These are phyloP conservation scores for Leishmania gerbilli DNA, from an alignment of 208 protist genomes.

Conservation along the genomic window DNA sequence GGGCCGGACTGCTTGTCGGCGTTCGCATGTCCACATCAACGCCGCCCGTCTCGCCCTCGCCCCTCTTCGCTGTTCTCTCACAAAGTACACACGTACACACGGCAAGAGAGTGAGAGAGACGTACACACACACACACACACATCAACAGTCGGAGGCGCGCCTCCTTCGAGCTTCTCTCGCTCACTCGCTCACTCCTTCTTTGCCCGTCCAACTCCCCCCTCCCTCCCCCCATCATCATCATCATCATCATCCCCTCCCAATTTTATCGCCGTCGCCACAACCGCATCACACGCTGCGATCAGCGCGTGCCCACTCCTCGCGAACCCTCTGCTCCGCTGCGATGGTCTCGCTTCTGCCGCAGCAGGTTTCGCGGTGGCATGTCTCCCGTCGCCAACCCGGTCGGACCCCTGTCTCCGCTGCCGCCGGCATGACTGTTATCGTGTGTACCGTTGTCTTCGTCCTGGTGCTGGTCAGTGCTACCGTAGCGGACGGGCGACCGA, in stretches of 20 bases:
- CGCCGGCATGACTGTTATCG: not conserved
- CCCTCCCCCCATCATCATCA: too few relatives aligned
- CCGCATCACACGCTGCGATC: not conserved
- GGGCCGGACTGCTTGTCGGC: not conserved
- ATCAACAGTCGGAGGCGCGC: not conserved
- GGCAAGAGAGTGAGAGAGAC: not conserved
- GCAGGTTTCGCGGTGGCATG: not conserved
- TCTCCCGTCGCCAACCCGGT: not conserved
- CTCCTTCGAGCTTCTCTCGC: not conserved
- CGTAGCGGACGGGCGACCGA: not conserved
- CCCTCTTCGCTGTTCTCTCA: not conserved
- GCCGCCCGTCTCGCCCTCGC: slow-evolving; percentile 1
- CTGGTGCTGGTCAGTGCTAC: not conserved
- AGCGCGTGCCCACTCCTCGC: not conserved
- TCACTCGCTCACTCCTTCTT: not conserved
- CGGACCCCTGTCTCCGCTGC: not conserved
- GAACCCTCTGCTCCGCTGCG: not conserved
- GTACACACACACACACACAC: not conserved
- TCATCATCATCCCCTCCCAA: too few relatives aligned
- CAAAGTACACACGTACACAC: not conserved
- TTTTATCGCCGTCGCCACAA: not conserved
- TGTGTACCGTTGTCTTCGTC: not conserved
- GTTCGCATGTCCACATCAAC: not conserved
- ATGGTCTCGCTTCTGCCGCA: not conserved
- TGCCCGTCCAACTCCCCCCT: not conserved